phyloP scores from a whole-genome alignment of 768 basidiomycete genomes.

The Nidularia pulvinata region DNA sequence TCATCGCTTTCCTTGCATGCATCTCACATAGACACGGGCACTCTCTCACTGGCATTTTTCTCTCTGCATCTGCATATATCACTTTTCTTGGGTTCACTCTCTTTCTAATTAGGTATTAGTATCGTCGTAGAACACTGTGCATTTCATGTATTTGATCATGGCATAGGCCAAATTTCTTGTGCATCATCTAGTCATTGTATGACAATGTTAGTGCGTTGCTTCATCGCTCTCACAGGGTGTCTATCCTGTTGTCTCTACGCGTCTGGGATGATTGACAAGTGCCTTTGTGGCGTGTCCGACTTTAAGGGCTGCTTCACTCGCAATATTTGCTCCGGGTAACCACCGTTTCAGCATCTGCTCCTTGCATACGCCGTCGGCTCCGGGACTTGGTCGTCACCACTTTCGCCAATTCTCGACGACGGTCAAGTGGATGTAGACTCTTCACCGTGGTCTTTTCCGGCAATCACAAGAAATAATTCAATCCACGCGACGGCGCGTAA shows the following conservation, averaged over 20 bases:
- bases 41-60: conserved; percentile 4
- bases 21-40: conserved; percentile 13
- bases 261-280: too few species aligned
- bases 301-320: too few species aligned
- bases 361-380: too few species aligned
- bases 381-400: too few species aligned
- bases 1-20: conserved; percentile 14
- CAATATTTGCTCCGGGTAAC: too few species aligned
- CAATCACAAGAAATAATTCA: not conserved
- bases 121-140: conserved; percentile 12
- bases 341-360: too few species aligned
- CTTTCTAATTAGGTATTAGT: conserved; percentile 17
- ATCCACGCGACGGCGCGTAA: conserved; percentile 2
- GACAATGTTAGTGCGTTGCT: not conserved
- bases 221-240: too few species aligned
- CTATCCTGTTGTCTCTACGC: too few species aligned
- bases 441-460: not conserved
- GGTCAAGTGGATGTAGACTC: not conserved
- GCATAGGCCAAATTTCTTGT: not conserved
- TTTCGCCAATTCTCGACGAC: too few species aligned
- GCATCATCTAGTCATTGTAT: not conserved
- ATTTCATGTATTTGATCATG: conserved; percentile 1
- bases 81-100: conserved; percentile 11
- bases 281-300: too few species aligned
- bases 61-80: conserved; percentile 11